These are phyloP conservation scores for Phytophthora aleatoria DNA, from an alignment of 352 stramenopile species.

Conservation along the genomic window DNA sequence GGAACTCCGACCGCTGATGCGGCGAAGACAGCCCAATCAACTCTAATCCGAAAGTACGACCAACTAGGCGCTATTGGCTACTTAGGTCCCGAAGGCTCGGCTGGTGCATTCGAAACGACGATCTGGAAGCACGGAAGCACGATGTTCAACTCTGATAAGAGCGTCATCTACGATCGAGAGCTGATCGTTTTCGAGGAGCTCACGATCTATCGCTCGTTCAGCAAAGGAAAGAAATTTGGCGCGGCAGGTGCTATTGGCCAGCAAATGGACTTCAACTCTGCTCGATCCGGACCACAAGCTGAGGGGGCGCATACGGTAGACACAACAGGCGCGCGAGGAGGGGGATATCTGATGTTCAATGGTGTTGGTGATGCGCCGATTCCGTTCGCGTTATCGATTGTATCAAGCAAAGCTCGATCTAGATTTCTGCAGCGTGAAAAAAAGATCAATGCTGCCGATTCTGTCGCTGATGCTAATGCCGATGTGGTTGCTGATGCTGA, in stretches of 20 bases:
- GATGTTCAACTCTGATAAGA: slow-evolving; percentile 86
- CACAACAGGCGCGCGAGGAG: slow-evolving; percentile 51
- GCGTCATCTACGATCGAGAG: slow-evolving; percentile 76
- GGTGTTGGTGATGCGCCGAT: slow-evolving; percentile 83
- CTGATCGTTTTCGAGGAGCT: slow-evolving; percentile 81
- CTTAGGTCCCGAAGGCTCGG: slow-evolving; percentile 75
- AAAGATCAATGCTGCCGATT: slow-evolving; percentile 1
- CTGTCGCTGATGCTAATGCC: not conserved
- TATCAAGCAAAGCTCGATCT: slow-evolving; percentile 34
- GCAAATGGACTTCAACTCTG: slow-evolving; percentile 54
- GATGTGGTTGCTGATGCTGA: not conserved
- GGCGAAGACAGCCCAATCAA: slow-evolving; percentile 22
- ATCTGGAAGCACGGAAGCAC: slow-evolving; percentile 85
- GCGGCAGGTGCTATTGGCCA: slow-evolving; percentile 30
- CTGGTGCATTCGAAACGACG: slow-evolving; percentile 77
- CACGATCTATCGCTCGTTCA: slow-evolving; percentile 82
- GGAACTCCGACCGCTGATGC: slow-evolving; percentile 10
- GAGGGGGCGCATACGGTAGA: slow-evolving; percentile 50
- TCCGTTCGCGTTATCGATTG: slow-evolving; percentile 74
- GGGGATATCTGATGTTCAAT: slow-evolving; percentile 89
- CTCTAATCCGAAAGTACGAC: slow-evolving; percentile 78
- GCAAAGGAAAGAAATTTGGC: slow-evolving; percentile 56
- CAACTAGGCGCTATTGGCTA: slow-evolving; percentile 81
- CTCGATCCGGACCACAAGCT: slow-evolving; percentile 34
- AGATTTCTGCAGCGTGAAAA: slow-evolving; percentile 14